phyloP scores from a whole-genome alignment of 371 early-diverging fungal genomes.

The Coemansia sp. region DNA sequence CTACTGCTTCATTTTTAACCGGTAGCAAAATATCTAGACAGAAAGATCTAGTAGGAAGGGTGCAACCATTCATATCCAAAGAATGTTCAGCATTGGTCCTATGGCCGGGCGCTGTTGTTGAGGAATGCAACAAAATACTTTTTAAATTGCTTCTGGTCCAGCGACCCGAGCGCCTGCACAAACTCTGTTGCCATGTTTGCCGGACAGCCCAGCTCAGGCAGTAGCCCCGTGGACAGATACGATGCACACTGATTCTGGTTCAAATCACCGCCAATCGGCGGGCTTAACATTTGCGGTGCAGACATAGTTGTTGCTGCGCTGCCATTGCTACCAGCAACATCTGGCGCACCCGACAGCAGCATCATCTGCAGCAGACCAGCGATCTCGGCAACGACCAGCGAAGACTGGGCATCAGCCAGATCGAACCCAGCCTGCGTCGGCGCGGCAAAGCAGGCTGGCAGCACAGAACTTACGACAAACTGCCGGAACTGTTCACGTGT shows the following conservation, averaged over 20 bases:
- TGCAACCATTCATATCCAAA: too few relatives aligned
- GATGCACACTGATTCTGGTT: conserved; percentile 41
- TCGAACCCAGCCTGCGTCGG: conserved; percentile 77
- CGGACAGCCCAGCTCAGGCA: conserved; percentile 48
- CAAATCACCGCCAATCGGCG: conserved; percentile 45
- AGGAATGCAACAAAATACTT: conserved; percentile 42
- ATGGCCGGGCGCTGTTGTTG: conserved; percentile 12
- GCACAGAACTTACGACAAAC: conserved; percentile 76
- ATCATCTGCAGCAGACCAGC: conserved; percentile 71
- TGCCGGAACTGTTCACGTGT: conserved; percentile 59
- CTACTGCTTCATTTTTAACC: too few relatives aligned
- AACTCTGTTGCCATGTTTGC: conserved; percentile 41
- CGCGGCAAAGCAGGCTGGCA: conserved; percentile 77
- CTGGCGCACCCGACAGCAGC: conserved; percentile 48
- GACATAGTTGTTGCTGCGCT: conserved; percentile 21
- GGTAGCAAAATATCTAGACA: too few relatives aligned
- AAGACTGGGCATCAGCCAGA: conserved; percentile 75
- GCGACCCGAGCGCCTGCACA: conserved; percentile 48
- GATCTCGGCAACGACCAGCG: conserved; percentile 81
- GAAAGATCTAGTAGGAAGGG: neutral
- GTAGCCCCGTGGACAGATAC: conserved; percentile 31
- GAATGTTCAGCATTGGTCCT: neutral
- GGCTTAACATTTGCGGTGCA: conserved; percentile 27
- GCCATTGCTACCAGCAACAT: conserved; percentile 15
- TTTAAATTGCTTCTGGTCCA: conserved; percentile 48